phyloP scores from a whole-genome alignment of 305 asterid species.

The Fraxinus sp. region DNA sequence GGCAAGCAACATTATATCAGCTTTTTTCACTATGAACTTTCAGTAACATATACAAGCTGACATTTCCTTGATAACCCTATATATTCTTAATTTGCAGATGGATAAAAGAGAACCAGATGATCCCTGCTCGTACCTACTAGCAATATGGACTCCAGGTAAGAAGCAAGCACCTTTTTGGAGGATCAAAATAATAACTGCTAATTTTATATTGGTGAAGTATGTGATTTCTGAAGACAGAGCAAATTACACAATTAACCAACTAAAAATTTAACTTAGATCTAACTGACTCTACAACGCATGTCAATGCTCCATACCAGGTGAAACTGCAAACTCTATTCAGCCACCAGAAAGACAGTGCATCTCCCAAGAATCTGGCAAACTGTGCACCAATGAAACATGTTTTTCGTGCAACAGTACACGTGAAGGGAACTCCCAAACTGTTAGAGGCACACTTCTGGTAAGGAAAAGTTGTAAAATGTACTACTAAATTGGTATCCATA shows the following conservation, averaged over 20 bases:
- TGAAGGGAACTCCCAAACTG: constrained; percentile 83
- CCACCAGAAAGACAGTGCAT: constrained; percentile 76
- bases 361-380: constrained; percentile 55
- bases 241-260: constrained; percentile 11
- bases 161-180: constrained; percentile 10
- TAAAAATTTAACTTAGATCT: constrained; percentile 8
- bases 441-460: constrained; percentile 96
- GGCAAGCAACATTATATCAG: constrained; percentile 52
- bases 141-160: constrained; percentile 76
- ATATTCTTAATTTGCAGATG: constrained; percentile 54
- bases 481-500: constrained; percentile 12
- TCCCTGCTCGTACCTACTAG: constrained; percentile 88
- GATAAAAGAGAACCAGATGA: constrained; percentile 93
- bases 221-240: constrained; percentile 3
- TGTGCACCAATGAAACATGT: constrained; percentile 78
- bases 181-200: constrained; percentile 11
- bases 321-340: constrained; percentile 75
- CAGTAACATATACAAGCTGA: constrained; percentile 11
- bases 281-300: constrained; percentile 17
- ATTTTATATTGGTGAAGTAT: not conserved
- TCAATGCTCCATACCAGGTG: constrained; percentile 58
- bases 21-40: constrained; percentile 15
- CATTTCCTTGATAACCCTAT: constrained; percentile 23
- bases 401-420: constrained; percentile 85
- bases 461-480: constrained; percentile 11